Evolutionary conservation across 108 stramenopile genomes (phyloP), one percentile per base, ranked within the genome.

Genomic region (Tribonema minus): DNA sequence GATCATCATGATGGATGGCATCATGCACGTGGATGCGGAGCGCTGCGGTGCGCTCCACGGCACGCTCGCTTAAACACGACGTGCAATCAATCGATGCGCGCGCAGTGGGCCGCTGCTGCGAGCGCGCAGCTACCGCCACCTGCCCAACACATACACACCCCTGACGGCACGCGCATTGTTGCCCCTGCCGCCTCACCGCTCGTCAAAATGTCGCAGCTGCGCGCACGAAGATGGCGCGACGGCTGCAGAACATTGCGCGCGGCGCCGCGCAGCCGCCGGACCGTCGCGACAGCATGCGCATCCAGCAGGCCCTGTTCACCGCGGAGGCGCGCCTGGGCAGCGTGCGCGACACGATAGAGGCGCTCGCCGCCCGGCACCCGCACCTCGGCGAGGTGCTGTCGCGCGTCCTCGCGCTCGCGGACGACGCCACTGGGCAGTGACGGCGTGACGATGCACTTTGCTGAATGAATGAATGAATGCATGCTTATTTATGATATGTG

Each of bases 341-440:
- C 23, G 68, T 69, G 32, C 61, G 77, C 1, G 77, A 69, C 59
- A 67, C 33, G 23, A 33, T 79, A 31, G 40, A 79, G 25, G 27
- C 38, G 3, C 26, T 79, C 40, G 60, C 32, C 25, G 68, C 40
- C 27, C 32, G 37, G 15, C 63, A 69, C 9, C 63, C 60, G 6
- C 67, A 79, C 27, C 62, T 79, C 3, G 36, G 58, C 38, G 77
- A 69, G n/a, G 77, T 79, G 2, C 68, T 79, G 23, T 59, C 30
- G 1, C 66, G 77, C 0, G 34, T 79, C 31, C 32, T 67, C 12
- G 15, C 54, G 30, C 68, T 79, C 9, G 61, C 61, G 9, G 61
- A 79, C 36, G 76, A 77, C 73, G 64, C 64, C 2, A 75, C 73
- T 1, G 73, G 26, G 0, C 65, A 35, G 61, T 3, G 6, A 62